These are phyloP conservation scores for Fragilaria crotonensis DNA, from an alignment of 108 stramenopile genomes.

Conservation along the genomic window DNA sequence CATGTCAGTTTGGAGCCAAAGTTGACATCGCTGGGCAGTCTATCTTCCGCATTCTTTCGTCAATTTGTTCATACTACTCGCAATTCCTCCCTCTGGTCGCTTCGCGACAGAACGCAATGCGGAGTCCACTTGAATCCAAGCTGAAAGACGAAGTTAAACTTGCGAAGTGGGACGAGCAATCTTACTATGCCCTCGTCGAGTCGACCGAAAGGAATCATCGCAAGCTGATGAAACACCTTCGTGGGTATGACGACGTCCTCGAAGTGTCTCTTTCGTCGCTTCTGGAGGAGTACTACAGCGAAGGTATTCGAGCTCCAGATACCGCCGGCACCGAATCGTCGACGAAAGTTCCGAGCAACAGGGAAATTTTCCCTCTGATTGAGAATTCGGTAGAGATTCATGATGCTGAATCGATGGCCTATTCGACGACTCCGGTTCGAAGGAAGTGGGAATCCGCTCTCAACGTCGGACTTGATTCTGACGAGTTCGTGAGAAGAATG, in stretches of 20 bases:
- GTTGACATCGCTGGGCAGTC: constrained; percentile 3
- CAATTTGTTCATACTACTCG: constrained; percentile 69
- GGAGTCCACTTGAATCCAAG: constrained; percentile 71
- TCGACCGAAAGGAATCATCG: constrained; percentile 88
- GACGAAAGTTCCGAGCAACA: constrained; percentile 17
- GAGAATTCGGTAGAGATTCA: background rate
- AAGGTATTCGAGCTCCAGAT: constrained; percentile 39
- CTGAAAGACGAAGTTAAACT: constrained; percentile 91
- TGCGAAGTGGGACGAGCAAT: constrained; percentile 98
- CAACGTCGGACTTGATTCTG: constrained; percentile 22
- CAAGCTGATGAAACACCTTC: constrained; percentile 75
- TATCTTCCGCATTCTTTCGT: constrained; percentile 41
- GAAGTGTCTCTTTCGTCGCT: constrained; percentile 46
- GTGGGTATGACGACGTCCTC: constrained; percentile 75
- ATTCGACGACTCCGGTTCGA: background rate
- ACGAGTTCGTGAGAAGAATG: constrained; percentile 31
- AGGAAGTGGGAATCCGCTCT: background rate
- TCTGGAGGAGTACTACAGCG: constrained; percentile 56
- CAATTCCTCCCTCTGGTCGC: constrained; percentile 46
- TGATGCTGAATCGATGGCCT: background rate
- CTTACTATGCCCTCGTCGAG: constrained; percentile 92
- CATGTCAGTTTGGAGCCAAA: constrained; percentile 27
- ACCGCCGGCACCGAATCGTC: constrained; percentile 22
- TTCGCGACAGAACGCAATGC: constrained; percentile 24
- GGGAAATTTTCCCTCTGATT: constrained; percentile 22